phyloP scores from a whole-genome alignment of 2,329 filamentous ascomycete species.

The Pseudogymnoascus sp. region DNA sequence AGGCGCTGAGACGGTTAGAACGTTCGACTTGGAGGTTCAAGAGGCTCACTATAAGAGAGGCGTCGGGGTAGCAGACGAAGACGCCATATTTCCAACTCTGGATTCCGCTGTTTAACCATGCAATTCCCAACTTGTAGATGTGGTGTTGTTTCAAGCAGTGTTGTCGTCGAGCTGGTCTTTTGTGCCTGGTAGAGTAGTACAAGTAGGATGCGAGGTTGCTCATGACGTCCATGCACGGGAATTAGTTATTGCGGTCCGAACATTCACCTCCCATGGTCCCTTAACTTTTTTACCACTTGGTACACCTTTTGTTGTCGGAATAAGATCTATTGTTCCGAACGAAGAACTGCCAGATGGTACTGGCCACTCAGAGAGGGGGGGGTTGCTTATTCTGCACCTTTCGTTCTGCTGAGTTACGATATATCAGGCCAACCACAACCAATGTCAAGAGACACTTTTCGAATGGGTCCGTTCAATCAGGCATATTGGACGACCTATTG shows the following conservation, averaged over 20 bases:
- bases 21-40: conserved; percentile 4
- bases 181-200: background rate
- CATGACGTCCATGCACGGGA: background rate
- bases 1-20: conserved; percentile 51
- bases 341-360: conserved; percentile 30
- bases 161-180: background rate
- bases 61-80: conserved; percentile 58
- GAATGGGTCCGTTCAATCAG: background rate
- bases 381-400: conserved; percentile 35
- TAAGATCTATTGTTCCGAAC: background rate
- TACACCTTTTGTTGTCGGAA: background rate
- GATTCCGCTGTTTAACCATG: background rate
- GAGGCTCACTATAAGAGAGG: conserved; percentile 63
- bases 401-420: conserved; percentile 24
- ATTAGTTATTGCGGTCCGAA: conserved; percentile 2
- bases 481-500: conserved; percentile 3
- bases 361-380: conserved; percentile 29
- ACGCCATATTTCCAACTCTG: conserved; percentile 47
- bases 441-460: conserved; percentile 9
- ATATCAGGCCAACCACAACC: conserved; percentile 16
- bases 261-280: background rate
- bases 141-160: background rate
- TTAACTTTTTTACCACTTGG: background rate
- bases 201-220: background rate
- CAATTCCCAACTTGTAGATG: background rate